A percentile compares a stretch with the other conserved stretches of the same genome.
phyloP scores from a whole-genome alignment of 305 asterid species.

The Fraxinus nigra region DNA sequence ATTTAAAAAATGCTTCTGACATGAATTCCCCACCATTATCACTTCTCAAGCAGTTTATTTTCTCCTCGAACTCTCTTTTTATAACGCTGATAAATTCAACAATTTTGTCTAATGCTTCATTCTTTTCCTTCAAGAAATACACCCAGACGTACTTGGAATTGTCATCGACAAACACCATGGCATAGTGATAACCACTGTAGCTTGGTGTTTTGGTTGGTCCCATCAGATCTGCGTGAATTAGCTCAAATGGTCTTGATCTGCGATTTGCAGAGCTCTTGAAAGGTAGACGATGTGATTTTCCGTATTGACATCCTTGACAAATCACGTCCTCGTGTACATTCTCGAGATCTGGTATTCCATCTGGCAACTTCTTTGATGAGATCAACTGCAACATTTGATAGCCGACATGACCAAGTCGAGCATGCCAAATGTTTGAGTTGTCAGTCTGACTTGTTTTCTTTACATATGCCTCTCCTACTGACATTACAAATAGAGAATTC shows the following conservation, averaged over 20 bases:
- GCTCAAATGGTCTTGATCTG: background rate
- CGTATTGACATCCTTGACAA: conserved; percentile 9
- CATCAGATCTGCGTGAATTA: conserved; percentile 1
- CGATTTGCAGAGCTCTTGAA: background rate
- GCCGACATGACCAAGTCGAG: conserved; percentile 12
- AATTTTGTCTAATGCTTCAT: no score
- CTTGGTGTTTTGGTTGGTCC: no score
- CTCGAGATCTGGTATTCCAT: background rate
- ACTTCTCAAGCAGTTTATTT: no score
- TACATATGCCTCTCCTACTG: conserved; percentile 9
- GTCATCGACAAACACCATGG: no score
- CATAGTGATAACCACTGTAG: no score
- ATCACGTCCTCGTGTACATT: background rate
- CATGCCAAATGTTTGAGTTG: background rate
- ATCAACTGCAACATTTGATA: background rate
- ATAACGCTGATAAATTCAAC: no score
- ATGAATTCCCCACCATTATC: no score
- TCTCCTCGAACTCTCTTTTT: no score
- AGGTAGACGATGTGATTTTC: background rate
- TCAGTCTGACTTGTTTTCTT: conserved; percentile 14
- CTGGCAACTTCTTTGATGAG: background rate
- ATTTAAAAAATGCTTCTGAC: no score
- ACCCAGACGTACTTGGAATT: no score
- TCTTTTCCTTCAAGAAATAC: no score
- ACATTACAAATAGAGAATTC: conserved; percentile 17